Conservation (phyloP, 2,329 filamentous ascomycete species). For the Cladobotryum mycophilum region DNA sequence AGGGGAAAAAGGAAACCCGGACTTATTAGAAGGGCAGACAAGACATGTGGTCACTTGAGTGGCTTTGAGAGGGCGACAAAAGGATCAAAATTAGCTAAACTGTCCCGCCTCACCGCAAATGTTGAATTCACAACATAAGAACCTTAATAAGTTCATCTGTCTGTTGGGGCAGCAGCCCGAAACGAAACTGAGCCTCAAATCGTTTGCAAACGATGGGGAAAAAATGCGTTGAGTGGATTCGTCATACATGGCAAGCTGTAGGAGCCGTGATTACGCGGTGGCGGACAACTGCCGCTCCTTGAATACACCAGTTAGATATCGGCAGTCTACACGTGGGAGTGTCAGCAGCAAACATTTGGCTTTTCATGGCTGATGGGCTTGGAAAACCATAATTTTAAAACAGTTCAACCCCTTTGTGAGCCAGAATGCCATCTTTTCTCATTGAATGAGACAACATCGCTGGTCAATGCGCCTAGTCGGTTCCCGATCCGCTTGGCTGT, state of each 20-base stretch:
- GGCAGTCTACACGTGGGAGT: neutral
- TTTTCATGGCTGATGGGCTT: neutral
- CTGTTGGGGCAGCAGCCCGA: too few relatives aligned
- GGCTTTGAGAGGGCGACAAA: neutral
- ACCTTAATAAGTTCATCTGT: too few relatives aligned
- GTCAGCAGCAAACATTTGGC: neutral
- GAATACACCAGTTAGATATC: neutral
- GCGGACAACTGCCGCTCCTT: neutral
- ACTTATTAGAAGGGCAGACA: neutral
- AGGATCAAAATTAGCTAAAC: too few relatives aligned
- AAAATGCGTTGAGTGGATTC: slow-evolving; percentile 1
- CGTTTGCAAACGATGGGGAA: slow-evolving; percentile 4
- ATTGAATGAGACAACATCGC: neutral
- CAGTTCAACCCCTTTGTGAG: too few relatives aligned
- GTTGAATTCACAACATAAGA: neutral
- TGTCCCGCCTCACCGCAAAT: slow-evolving; percentile 4
- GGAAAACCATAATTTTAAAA: neutral
- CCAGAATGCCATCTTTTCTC: neutral
- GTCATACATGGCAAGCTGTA: too few relatives aligned
- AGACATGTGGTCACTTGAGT: neutral
- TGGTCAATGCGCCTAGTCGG: neutral
- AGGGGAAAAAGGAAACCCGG: too few relatives aligned
- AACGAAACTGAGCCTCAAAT: neutral
- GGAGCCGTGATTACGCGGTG: neutral
- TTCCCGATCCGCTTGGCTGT: too few relatives aligned